Evolutionary conservation across 2,329 filamentous ascomycete genomes (phyloP).

Genomic region (Zasmidium angulare): DNA sequence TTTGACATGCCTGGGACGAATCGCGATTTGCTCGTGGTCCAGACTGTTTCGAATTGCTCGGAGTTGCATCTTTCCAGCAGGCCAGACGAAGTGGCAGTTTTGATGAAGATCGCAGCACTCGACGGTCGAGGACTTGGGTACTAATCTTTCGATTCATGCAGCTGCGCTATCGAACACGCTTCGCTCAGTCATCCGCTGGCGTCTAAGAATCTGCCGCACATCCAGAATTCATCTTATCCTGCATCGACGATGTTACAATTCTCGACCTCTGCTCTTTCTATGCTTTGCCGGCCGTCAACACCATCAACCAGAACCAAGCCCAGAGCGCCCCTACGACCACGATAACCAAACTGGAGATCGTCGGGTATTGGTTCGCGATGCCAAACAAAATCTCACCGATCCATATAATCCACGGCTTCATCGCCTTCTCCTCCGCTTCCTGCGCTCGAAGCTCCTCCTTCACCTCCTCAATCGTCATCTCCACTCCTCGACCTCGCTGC

Average conservation of each 20-base stretch:
- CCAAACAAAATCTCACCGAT: neutral
- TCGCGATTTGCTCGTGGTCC: too few relatives aligned
- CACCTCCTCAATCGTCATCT: slow-evolving; percentile 9
- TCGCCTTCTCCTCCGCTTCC: too few relatives aligned
- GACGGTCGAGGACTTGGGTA: neutral
- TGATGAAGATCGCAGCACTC: too few relatives aligned
- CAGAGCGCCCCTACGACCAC: neutral
- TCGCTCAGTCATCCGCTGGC: neutral
- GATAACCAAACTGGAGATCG: neutral
- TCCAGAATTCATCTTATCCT: neutral
- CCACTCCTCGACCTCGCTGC: slow-evolving; percentile 23
- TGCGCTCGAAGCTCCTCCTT: neutral
- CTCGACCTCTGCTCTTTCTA: neutral
- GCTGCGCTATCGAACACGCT: neutral
- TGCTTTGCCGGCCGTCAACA: neutral
- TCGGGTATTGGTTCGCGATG: too few relatives aligned
- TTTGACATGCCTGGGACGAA: too few relatives aligned
- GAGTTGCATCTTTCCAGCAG: too few relatives aligned
- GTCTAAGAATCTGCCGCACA: neutral
- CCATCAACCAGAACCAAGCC: too few relatives aligned
- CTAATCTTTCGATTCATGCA: neutral
- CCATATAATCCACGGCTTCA: neutral
- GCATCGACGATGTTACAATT: neutral
- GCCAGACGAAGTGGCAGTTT: too few relatives aligned
- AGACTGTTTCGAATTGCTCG: too few relatives aligned